A percentile compares a stretch with the other conserved stretches of the same genome.
Evolutionary conservation across 2,329 filamentous ascomycete genomes (phyloP).

Genomic region (Sclerotinia spermophila): DNA sequence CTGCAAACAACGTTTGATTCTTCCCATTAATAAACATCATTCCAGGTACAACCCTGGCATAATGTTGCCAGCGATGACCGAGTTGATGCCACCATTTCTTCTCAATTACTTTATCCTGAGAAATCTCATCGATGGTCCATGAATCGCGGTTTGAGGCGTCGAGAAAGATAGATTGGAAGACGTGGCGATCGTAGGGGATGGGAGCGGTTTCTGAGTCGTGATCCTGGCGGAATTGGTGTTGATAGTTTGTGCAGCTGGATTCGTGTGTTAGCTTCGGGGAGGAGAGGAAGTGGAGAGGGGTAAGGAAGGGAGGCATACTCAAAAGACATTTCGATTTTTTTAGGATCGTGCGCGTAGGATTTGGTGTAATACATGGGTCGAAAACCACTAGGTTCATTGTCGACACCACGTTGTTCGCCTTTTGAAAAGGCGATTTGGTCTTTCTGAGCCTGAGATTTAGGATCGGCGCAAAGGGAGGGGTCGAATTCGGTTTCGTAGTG

Average conservation of each 20-base stretch:
- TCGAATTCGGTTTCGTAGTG: slow-evolving; percentile 64
- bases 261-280: background rate
- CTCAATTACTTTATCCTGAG: slow-evolving; percentile 56
- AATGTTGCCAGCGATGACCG: slow-evolving; percentile 62
- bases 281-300: too few species aligned
- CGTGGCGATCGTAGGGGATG: background rate
- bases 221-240: slow-evolving; percentile 59
- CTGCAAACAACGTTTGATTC: slow-evolving; percentile 48
- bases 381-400: slow-evolving; percentile 51
- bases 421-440: slow-evolving; percentile 43
- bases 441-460: slow-evolving; percentile 42
- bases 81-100: slow-evolving; percentile 62
- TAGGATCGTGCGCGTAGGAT: slow-evolving; percentile 52
- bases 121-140: slow-evolving; percentile 59
- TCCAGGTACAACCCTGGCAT: slow-evolving; percentile 62
- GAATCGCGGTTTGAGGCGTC: slow-evolving; percentile 54
- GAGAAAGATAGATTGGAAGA: slow-evolving; percentile 57
- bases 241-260: slow-evolving; percentile 62
- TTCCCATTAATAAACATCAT: slow-evolving; percentile 70
- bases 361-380: slow-evolving; percentile 65
- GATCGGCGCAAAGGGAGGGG: slow-evolving; percentile 47
- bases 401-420: slow-evolving; percentile 48
- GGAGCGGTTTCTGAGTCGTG: slow-evolving; percentile 18
- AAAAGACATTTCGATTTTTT: slow-evolving; percentile 66
- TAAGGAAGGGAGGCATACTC: slow-evolving; percentile 40